phyloP scores from a whole-genome alignment of 495 filamentous ascomycete genomes.

The Penicillium paxilli region DNA sequence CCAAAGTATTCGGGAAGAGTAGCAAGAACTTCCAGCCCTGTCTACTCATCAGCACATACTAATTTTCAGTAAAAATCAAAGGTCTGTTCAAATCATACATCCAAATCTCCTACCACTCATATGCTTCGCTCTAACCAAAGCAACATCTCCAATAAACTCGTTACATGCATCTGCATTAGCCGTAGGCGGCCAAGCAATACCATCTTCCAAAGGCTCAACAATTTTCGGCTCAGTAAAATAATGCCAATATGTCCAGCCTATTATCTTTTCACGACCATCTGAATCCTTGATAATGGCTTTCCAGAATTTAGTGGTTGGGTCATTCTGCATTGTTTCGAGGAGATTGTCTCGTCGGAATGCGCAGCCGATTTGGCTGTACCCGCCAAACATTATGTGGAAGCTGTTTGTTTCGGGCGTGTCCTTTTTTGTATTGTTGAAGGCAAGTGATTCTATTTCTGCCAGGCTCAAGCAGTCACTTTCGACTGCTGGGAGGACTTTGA shows the following conservation, averaged over 20 bases:
- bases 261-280: neutral
- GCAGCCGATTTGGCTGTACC: neutral
- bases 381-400: neutral
- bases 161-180: neutral
- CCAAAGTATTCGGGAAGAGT: conserved; percentile 4
- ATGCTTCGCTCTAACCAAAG: neutral
- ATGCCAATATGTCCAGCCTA: neutral
- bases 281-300: neutral
- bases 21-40: neutral
- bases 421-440: neutral
- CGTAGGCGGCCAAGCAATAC: neutral
- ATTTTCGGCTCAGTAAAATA: neutral
- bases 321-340: neutral
- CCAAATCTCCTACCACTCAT: conserved; percentile 3
- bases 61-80: neutral
- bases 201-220: neutral
- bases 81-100: neutral
- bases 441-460: neutral
- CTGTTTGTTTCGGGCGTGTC: neutral
- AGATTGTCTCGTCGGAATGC: neutral
- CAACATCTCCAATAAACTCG: neutral
- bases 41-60: neutral
- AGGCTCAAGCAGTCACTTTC: neutral
- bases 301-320: neutral
- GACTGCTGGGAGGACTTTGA: neutral